Conservation (phyloP, 2,329 filamentous ascomycete species). For the Penicillium decumbens region DNA sequence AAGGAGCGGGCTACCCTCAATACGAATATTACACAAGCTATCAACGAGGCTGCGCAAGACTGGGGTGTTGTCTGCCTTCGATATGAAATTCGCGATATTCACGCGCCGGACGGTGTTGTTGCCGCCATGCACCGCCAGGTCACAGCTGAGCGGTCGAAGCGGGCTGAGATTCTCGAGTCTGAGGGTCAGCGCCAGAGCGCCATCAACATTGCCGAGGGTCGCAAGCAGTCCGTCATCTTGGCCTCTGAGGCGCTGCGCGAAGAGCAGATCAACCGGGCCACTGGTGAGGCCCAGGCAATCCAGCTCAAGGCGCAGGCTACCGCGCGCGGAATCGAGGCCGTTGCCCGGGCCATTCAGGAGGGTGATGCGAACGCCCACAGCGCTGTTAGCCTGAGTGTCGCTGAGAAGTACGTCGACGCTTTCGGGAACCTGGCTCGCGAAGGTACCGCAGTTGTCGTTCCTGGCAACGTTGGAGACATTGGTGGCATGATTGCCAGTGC, state of each 20-base stretch:
- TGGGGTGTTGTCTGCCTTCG: constrained; percentile 96
- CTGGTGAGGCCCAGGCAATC: constrained; percentile 92
- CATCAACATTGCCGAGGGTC: constrained; percentile 97
- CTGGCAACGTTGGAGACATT: constrained; percentile 94
- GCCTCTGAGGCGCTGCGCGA: constrained; percentile 85
- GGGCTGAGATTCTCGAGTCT: constrained; percentile 93
- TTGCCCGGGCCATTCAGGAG: constrained; percentile 68
- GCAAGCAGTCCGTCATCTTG: constrained; percentile 94
- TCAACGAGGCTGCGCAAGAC: constrained; percentile 94
- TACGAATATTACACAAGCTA: constrained; percentile 96
- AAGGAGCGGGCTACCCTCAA: constrained; percentile 96
- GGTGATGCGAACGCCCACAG: constrained; percentile 72
- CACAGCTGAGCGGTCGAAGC: constrained; percentile 93
- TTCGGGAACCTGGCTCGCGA: constrained; percentile 91
- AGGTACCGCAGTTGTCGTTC: constrained; percentile 90
- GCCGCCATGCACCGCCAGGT: constrained; percentile 98
- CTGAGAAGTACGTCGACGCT: constrained; percentile 96
- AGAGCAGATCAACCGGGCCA: constrained; percentile 89
- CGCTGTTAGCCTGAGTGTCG: constrained; percentile 80
- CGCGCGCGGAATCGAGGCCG: constrained; percentile 79
- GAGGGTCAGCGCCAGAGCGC: constrained; percentile 95
- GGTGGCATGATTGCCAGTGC: constrained; percentile 95
- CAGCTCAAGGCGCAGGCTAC: constrained; percentile 79
- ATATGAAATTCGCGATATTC: constrained; percentile 98
- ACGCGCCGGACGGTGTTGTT: constrained; percentile 87